Percentiles rank a stretch among this genome's conserved stretches.
These are phyloP conservation scores for Apiosordaria backusii DNA, from an alignment of 495 filamentous ascomycete genomes.

Conservation along the genomic window DNA sequence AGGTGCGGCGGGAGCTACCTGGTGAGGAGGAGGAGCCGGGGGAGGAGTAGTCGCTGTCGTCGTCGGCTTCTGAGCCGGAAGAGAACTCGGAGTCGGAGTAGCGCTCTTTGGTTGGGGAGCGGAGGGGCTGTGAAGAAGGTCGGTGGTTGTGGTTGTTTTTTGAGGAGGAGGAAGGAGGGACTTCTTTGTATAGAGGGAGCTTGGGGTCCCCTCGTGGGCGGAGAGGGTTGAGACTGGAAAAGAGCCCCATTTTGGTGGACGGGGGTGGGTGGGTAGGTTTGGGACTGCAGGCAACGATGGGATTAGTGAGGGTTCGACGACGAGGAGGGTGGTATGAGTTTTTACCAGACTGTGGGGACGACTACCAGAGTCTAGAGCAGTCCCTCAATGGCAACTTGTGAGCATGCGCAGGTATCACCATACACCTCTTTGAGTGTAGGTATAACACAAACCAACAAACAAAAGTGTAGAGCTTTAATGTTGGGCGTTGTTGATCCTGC, in stretches of 20 bases:
- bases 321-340: background rate
- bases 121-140: background rate
- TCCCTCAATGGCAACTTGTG: background rate
- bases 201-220: slow-evolving; percentile 37
- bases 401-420: background rate
- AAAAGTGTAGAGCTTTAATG: background rate
- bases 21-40: slow-evolving; percentile 44
- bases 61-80: slow-evolving; percentile 41
- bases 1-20: slow-evolving; percentile 46
- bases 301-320: slow-evolving; percentile 4
- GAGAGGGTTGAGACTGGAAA: slow-evolving; percentile 26
- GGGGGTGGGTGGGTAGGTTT: background rate
- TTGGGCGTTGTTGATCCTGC: background rate
- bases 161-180: slow-evolving; percentile 17
- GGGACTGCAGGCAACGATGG: background rate
- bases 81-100: slow-evolving; percentile 44
- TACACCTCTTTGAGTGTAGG: background rate
- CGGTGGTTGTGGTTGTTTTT: background rate
- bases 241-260: slow-evolving; percentile 27
- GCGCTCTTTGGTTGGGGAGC: slow-evolving; percentile 40
- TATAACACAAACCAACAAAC: background rate
- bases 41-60: slow-evolving; percentile 39
- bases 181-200: slow-evolving; percentile 43
- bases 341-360: background rate
- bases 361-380: background rate